Percentiles rank a stretch among this genome's conserved stretches.
These are phyloP conservation scores for Funneliformis mosseae DNA, from an alignment of 192 early-diverging fungal species.

Conservation along the genomic window DNA sequence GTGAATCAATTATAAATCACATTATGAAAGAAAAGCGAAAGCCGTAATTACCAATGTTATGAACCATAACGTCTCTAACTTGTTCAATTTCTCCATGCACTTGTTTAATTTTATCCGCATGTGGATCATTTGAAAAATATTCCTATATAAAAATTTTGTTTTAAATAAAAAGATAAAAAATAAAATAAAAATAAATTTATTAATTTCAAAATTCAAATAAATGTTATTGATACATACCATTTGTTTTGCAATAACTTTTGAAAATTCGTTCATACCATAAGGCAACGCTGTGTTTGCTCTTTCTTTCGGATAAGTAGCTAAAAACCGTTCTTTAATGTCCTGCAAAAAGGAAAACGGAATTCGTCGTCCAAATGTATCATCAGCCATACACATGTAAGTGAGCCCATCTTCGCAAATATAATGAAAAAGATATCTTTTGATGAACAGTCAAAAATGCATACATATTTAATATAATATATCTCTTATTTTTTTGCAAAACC, in stretches of 20 bases:
- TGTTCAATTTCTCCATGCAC: conserved; percentile 91
- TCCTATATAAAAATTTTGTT: conserved; percentile 49
- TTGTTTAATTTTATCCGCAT: conserved; percentile 75
- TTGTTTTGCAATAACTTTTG: conserved; percentile 73
- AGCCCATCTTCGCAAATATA: conserved; percentile 79
- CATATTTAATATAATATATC: conserved; percentile 12
- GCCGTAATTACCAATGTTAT: conserved; percentile 73
- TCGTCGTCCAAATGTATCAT: conserved; percentile 67
- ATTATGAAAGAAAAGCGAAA: background rate
- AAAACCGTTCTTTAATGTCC: conserved; percentile 72
- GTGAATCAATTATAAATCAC: background rate
- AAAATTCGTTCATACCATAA: conserved; percentile 83
- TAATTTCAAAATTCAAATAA: too few relatives aligned
- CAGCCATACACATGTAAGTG: conserved; percentile 89
- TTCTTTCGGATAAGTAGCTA: conserved; percentile 55
- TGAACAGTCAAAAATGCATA: background rate
- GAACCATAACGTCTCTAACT: conserved; percentile 93
- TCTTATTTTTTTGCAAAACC: background rate
- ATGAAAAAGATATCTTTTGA: conserved; percentile 82
- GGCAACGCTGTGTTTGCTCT: conserved; percentile 60
- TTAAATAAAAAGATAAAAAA: conserved; percentile 14
- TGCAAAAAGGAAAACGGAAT: conserved; percentile 91
- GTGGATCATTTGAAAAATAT: conserved; percentile 70
- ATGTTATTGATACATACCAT: conserved; percentile 61
- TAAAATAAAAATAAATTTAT: conserved; percentile 9